Conservation (phyloP, 495 filamentous ascomycete species). For the Neurospora sp. region DNA sequence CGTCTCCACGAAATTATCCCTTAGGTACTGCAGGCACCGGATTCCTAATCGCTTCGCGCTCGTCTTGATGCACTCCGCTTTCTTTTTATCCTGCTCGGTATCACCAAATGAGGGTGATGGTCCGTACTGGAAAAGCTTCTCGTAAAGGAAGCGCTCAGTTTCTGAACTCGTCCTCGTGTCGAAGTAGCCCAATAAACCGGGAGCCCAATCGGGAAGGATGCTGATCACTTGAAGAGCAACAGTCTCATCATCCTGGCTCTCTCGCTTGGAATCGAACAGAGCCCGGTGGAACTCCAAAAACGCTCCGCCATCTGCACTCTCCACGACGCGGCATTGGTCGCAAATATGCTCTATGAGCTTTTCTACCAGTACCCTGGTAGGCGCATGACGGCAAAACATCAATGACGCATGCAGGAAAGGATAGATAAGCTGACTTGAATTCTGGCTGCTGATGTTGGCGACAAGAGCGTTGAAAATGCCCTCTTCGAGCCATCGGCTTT, state of each 20-base stretch:
- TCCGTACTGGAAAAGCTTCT: constrained; percentile 43
- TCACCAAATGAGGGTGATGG: constrained; percentile 19
- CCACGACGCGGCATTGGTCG: constrained; percentile 28
- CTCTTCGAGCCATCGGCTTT: constrained; percentile 23
- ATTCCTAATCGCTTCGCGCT: constrained; percentile 31
- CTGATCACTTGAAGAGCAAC: constrained; percentile 8
- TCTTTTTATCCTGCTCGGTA: constrained; percentile 11
- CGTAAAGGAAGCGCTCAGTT: constrained; percentile 45
- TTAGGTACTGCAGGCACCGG: constrained; percentile 35
- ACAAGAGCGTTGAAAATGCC: constrained; percentile 24
- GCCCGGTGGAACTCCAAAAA: constrained; percentile 34
- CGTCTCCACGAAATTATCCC: constrained; percentile 32
- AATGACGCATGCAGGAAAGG: constrained; percentile 28
- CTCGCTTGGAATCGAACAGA: constrained; percentile 18
- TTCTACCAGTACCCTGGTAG: constrained; percentile 12
- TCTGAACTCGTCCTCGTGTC: constrained; percentile 44
- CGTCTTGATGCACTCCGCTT: constrained; percentile 16
- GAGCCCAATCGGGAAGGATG: constrained; percentile 51
- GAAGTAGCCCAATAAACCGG: constrained; percentile 54
- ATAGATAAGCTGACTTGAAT: constrained; percentile 17
- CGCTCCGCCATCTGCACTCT: constrained; percentile 28
- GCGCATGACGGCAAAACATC: constrained; percentile 26
- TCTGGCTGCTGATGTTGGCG: constrained; percentile 23
- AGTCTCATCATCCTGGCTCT: constrained; percentile 7
- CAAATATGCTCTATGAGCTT: constrained; percentile 26